Conservation (phyloP, 108 stramenopile species). For the Conticribra guillardii region DNA sequence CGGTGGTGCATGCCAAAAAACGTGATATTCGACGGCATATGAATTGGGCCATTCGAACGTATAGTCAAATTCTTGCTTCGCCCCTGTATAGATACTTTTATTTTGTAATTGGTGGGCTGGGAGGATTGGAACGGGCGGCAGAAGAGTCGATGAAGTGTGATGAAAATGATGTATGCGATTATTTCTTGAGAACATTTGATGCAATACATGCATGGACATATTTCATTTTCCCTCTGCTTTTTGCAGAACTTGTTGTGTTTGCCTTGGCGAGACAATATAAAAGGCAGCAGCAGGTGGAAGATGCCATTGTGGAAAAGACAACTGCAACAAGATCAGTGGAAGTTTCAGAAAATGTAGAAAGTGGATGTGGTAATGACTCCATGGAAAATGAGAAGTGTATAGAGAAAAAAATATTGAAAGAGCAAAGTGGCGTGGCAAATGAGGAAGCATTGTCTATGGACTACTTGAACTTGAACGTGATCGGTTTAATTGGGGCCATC, state of each 20-base stretch:
- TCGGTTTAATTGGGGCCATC: constrained; percentile 1
- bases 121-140: background rate
- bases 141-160: background rate
- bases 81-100: constrained; percentile 51
- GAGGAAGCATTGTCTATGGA: background rate
- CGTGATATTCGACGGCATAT: constrained; percentile 17
- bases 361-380: too few species aligned
- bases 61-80: constrained; percentile 45
- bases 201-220: constrained; percentile 13
- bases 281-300: background rate
- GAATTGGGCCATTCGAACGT: constrained; percentile 47
- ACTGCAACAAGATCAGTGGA: background rate
- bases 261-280: background rate
- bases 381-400: background rate
- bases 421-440: background rate
- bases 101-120: constrained; percentile 4
- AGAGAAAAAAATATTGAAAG: background rate
- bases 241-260: constrained; percentile 9
- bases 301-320: background rate
- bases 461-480: background rate
- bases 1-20: constrained; percentile 26
- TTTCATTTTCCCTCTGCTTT: constrained; percentile 11
- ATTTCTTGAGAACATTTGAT: constrained; percentile 11
- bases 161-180: constrained; percentile 8
- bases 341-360: background rate